A percentile compares a stretch with the other conserved stretches of the same genome.
phyloP scores from a whole-genome alignment of 495 filamentous ascomycete genomes.

The Penicillium coffeae region DNA sequence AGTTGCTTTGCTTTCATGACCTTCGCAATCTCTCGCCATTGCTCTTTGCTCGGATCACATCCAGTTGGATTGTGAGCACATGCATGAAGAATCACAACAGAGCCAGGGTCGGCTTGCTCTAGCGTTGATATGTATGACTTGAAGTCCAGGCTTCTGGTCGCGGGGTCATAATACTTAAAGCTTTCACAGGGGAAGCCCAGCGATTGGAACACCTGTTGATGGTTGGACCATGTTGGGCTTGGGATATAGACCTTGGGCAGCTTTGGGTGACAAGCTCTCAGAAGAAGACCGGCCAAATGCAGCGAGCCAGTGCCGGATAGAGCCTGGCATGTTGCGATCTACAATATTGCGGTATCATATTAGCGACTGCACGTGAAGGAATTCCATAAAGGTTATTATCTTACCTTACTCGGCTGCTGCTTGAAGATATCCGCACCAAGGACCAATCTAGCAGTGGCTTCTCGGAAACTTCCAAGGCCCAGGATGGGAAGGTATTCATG shows the following conservation, averaged over 20 bases:
- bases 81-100: constrained; percentile 40
- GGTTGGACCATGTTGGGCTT: constrained; percentile 37
- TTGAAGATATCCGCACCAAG: constrained; percentile 17
- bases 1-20: constrained; percentile 26
- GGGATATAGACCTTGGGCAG: constrained; percentile 30
- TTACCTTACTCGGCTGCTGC: constrained; percentile 8
- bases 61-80: constrained; percentile 49
- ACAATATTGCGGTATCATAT: too few species aligned
- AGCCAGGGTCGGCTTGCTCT: constrained; percentile 15
- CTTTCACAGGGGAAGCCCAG: constrained; percentile 26
- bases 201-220: constrained; percentile 32
- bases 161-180: constrained; percentile 25
- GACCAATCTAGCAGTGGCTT: constrained; percentile 16
- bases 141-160: constrained; percentile 17
- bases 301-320: constrained; percentile 85
- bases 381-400: too few species aligned
- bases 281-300: constrained; percentile 74
- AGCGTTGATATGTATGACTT: constrained; percentile 19
- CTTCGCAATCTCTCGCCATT: constrained; percentile 38
- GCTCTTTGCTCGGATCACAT: constrained; percentile 34
- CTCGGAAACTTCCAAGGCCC: constrained; percentile 25
- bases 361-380: too few species aligned
- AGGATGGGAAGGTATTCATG: constrained; percentile 41
- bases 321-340: constrained; percentile 51
- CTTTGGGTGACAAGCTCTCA: constrained; percentile 35